These are phyloP conservation scores for Simmondsia chinensis DNA, from an alignment of 148 eudicot species.

Conservation along the genomic window DNA sequence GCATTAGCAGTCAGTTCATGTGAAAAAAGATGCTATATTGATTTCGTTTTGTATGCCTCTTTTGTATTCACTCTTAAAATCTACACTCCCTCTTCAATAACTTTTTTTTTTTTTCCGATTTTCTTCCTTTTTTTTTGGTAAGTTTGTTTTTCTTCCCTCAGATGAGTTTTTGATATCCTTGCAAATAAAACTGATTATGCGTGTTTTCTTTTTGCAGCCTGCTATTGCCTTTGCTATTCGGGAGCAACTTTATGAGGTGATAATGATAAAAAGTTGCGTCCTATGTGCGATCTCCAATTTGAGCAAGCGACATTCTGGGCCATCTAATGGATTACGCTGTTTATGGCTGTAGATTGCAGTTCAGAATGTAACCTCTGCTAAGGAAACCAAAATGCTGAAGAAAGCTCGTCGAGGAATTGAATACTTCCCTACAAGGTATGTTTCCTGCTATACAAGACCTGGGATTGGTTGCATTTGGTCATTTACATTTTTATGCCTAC, in stretches of 20 bases:
- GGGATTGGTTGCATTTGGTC: too few species aligned
- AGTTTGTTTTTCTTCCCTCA: too few species aligned
- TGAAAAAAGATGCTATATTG: too few species aligned
- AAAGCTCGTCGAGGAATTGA: slow-evolving; percentile 78
- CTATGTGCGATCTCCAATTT: background rate
- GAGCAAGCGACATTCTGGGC: background rate
- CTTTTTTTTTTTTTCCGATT: background rate
- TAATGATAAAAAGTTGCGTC: background rate
- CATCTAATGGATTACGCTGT: background rate
- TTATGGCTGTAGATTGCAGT: slow-evolving; percentile 56
- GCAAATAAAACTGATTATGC: too few species aligned
- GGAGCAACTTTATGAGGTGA: slow-evolving; percentile 95
- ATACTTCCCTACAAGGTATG: slow-evolving; percentile 53
- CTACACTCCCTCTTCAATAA: too few species aligned
- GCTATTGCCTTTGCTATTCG: slow-evolving; percentile 91
- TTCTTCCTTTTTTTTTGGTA: too few species aligned
- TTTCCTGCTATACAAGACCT: background rate
- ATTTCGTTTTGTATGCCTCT: too few species aligned
- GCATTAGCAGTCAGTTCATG: too few species aligned
- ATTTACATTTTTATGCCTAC: background rate
- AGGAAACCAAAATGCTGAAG: slow-evolving; percentile 66
- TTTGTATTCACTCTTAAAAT: too few species aligned
- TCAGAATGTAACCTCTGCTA: slow-evolving; percentile 76
- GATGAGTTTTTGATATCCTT: too few species aligned
- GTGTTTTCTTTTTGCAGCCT: slow-evolving; percentile 89